Evolutionary conservation across 305 asterid genomes (phyloP).

Genomic region (Fraxinus platypoda): DNA sequence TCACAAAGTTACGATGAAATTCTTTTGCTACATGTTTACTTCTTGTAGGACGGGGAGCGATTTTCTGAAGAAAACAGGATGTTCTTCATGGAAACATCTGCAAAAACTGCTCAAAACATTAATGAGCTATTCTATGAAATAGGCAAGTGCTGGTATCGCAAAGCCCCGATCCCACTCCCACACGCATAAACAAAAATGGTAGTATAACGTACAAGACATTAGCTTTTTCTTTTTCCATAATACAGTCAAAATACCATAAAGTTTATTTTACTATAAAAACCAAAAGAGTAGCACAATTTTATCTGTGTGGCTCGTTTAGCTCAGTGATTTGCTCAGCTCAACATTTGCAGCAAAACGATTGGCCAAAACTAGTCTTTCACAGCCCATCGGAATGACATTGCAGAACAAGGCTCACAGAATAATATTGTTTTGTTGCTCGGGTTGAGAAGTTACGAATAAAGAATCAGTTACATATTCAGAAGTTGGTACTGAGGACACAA

Average conservation of each 20-base stretch:
- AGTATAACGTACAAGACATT: background rate
- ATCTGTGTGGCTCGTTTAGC: background rate
- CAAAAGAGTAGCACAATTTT: background rate
- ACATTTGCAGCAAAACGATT: constrained; percentile 30
- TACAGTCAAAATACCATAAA: background rate
- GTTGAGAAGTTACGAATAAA: background rate
- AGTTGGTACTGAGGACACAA: background rate
- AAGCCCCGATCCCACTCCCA: background rate
- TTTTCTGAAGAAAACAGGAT: constrained; percentile 35
- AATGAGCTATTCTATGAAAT: constrained; percentile 35
- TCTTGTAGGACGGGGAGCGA: constrained; percentile 30
- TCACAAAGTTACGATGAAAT: background rate
- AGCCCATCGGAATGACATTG: constrained; percentile 29
- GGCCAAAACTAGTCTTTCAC: constrained; percentile 22
- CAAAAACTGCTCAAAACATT: constrained; percentile 36
- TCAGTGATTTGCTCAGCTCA: background rate
- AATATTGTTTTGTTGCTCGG: constrained; percentile 29
- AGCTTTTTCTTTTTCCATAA: background rate
- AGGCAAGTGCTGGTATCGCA: constrained; percentile 3
- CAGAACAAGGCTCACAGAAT: constrained; percentile 12
- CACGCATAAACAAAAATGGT: background rate
- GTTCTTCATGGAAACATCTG: constrained; percentile 31
- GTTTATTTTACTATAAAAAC: background rate
- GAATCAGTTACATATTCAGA: background rate
- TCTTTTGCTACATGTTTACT: background rate